A percentile compares a stretch with the other conserved stretches of the same genome.
phyloP scores from a whole-genome alignment of 2,329 filamentous ascomycete species.

The Tympanopsis confertula region DNA sequence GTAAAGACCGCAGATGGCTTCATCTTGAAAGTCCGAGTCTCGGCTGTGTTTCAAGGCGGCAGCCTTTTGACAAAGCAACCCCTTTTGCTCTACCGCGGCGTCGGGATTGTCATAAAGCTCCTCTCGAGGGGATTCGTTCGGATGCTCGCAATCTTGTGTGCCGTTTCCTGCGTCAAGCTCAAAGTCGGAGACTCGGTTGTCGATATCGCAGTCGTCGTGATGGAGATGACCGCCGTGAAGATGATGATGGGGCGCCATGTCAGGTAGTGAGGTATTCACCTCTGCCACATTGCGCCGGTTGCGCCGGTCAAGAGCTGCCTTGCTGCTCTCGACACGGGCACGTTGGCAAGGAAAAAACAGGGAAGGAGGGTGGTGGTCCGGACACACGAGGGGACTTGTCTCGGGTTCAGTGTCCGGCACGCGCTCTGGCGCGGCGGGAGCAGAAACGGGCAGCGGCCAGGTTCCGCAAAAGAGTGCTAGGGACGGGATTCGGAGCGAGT shows the following conservation, averaged over 20 bases:
- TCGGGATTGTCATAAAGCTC: background rate
- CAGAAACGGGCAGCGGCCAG: slow-evolving; percentile 11
- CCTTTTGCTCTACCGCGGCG: background rate
- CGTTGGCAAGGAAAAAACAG: slow-evolving; percentile 16
- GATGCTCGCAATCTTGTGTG: no score
- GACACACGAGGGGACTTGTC: slow-evolving; percentile 14
- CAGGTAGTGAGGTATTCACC: no score
- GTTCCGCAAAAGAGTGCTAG: no score
- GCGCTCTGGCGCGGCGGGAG: slow-evolving; percentile 6
- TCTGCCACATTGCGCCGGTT: background rate
- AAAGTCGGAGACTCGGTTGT: slow-evolving; percentile 4
- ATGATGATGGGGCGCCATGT: no score
- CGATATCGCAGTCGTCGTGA: slow-evolving; percentile 6
- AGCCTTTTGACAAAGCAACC: background rate
- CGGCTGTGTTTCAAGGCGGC: background rate
- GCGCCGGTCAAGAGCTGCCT: slow-evolving; percentile 11
- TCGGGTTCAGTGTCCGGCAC: background rate
- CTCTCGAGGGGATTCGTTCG: no score
- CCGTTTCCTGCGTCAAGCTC: background rate
- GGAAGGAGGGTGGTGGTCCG: slow-evolving; percentile 23
- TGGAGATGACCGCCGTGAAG: no score
- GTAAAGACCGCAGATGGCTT: background rate
- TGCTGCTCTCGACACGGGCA: slow-evolving; percentile 16
- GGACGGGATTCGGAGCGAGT: no score
- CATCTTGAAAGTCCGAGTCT: background rate